Evolutionary conservation across 1,284 basidiomycete species (phyloP), one percentile per base, ranked within the genome.

Genomic region (Boletus hoseneyae): DNA sequence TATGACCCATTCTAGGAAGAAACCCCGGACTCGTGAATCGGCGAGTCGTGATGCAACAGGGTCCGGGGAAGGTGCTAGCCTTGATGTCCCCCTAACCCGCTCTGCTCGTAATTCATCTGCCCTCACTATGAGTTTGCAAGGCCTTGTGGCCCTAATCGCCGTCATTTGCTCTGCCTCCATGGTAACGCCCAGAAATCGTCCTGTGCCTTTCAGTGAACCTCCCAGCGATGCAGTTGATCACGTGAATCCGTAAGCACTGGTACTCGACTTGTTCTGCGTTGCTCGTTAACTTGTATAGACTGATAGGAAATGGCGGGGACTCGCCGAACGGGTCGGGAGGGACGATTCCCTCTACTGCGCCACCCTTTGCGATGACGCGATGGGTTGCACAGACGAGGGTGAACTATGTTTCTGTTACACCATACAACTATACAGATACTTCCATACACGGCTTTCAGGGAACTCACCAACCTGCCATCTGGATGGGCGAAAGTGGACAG

Each of bases 401-500:
- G 45, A 85, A 87, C 67, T 87, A 83, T 53, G 87, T 91, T 43
- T 90, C 87, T 1, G 77, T 83, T 46, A 86, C 84, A 4, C 86
- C 89, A 0, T 92, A 89, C 64, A 90, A 91, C 64, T 77, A 82
- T 65, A 85, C 85, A 0, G 79, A 78, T 52, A 72, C 69, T 2
- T 65, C 64, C 6, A 77, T 91, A 2, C 82, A 88, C 59, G 89
- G 89, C 0, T 90, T 91, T 58, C 81, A 85, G 51, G 85, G 79
- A 11, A 91, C 89, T 0, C 83, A 89, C 51, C 89, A 92, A 60
- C 90, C 90, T 0, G 90, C 90, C 0, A 91, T 93, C 39, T 93
- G 90, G 90, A 93, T 93, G 90, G 90, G 89, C 30, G 88, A 91
- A 63, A 87, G 83, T 54, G 89, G 80, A 0, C 80, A 79, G 25